phyloP scores from a whole-genome alignment of 177 flowering plant genomes.

The Tripterygium wilfordii region DNA sequence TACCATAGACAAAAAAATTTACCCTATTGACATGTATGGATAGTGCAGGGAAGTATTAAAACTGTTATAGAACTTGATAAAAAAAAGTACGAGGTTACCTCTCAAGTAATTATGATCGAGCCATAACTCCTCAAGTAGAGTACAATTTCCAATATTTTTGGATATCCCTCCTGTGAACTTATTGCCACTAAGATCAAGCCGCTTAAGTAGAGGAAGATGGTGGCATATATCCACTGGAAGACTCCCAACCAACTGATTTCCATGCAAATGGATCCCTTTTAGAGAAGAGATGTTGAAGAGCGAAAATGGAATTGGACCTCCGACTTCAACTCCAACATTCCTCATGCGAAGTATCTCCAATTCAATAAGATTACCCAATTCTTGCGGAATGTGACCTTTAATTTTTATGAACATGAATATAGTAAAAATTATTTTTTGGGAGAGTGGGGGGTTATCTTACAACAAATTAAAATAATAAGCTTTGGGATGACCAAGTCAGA shows the following conservation, averaged over 20 bases:
- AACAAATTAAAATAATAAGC: too few species aligned
- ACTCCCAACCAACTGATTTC: neutral
- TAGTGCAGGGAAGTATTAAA: too few species aligned
- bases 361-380: neutral
- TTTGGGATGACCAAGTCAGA: neutral
- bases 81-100: too few species aligned
- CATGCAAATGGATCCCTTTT: neutral
- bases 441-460: too few species aligned
- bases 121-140: neutral
- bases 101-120: neutral
- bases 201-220: neutral
- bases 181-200: neutral
- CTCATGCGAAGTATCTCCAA: neutral
- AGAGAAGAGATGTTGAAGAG: slow-evolving; percentile 7
- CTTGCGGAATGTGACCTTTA: neutral
- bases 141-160: neutral
- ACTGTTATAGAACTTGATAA: too few species aligned
- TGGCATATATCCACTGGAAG: neutral
- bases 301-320: neutral
- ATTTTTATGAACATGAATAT: neutral
- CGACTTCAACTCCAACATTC: neutral
- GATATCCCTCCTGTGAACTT: neutral
- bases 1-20: too few species aligned
- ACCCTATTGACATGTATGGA: too few species aligned
- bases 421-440: too few species aligned